Percentiles rank a stretch among this genome's conserved stretches.
Conservation (phyloP, 805 yeast species). For the Ogataea paraovalis region DNA sequence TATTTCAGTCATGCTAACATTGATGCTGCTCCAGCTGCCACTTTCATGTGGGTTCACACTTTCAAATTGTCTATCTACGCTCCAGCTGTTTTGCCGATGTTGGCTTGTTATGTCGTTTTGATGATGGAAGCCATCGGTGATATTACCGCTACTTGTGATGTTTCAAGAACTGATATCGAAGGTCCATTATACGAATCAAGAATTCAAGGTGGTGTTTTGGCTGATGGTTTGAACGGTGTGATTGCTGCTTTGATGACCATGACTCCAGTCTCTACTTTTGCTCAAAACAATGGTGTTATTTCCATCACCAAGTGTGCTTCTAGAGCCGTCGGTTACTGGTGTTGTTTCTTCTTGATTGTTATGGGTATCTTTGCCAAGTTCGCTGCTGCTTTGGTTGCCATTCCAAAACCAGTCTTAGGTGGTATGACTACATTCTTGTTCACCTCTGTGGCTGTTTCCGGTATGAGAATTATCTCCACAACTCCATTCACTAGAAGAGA, state of each 20-base stretch:
- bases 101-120: conserved; percentile 76
- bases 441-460: conserved; percentile 57
- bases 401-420: conserved; percentile 76
- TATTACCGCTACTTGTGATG: conserved; percentile 91
- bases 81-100: conserved; percentile 79
- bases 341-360: conserved; percentile 61
- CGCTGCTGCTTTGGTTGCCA: conserved; percentile 83
- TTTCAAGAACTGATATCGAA: conserved; percentile 77
- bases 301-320: conserved; percentile 90
- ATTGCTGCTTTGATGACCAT: conserved; percentile 74
- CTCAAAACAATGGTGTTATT: conserved; percentile 94
- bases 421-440: conserved; percentile 71
- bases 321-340: conserved; percentile 58
- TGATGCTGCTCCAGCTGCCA: conserved; percentile 71
- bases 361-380: conserved; percentile 89
- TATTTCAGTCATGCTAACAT: conserved; percentile 62
- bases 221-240: conserved; percentile 81
- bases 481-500: conserved; percentile 56
- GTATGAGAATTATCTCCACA: conserved; percentile 49
- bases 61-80: conserved; percentile 75
- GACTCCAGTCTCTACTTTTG: conserved; percentile 90
- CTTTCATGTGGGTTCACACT: conserved; percentile 86
- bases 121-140: conserved; percentile 96
- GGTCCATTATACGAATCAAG: conserved; percentile 80
- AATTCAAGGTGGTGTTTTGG: conserved; percentile 88